Evolutionary conservation across 164 flowering plant genomes (phyloP), one percentile per base, ranked within the genome.

Genomic region (Berberis vulgaris): DNA sequence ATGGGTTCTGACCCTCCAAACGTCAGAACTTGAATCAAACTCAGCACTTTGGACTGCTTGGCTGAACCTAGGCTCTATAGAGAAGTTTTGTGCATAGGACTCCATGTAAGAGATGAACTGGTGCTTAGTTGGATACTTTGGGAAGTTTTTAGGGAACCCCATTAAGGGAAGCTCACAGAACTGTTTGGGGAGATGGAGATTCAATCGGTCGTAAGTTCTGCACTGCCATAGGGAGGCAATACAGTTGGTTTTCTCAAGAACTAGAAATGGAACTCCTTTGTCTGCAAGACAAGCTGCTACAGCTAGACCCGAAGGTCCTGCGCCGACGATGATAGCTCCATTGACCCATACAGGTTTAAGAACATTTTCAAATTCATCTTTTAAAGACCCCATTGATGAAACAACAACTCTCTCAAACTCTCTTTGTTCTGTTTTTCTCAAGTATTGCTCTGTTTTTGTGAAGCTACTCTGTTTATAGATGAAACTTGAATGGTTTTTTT

Each of bases 241-340:
- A 53, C 96, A 85, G 67, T 84, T 67, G 52, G 80, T 66, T 49
- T 77, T 82, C 72, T 92, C 98, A 2, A 92, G 87, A 64, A 89
- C 73, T 2, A 85, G 11, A 5, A 81, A 81, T 4, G 96, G 83
- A 8, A 89, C 78, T 0, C 86, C 85, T 4, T 71, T 73, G 44
- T 79, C 38, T 1, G 77, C 56, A 1, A 92, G 83, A 63, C 88
- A 86, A 50, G 98, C 98, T 5, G 98, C 77, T 1, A 71, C 85
- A 0, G 98, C 96, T 12, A 92, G 70, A 44, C 98, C 98, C 4
- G 98, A 89, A 0, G 98, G 98, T 0, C 98, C 98, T 4, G 91
- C 95, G 4, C 98, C 98, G 2, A 92, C 85, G 9, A 92, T 82
- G 47, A 92, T 80, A 26, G 97, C 89, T 5, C 89, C 92, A 7